These are phyloP conservation scores for Beauveria bassiana DNA, from an alignment of 2,329 filamentous ascomycete species.

Conservation along the genomic window DNA sequence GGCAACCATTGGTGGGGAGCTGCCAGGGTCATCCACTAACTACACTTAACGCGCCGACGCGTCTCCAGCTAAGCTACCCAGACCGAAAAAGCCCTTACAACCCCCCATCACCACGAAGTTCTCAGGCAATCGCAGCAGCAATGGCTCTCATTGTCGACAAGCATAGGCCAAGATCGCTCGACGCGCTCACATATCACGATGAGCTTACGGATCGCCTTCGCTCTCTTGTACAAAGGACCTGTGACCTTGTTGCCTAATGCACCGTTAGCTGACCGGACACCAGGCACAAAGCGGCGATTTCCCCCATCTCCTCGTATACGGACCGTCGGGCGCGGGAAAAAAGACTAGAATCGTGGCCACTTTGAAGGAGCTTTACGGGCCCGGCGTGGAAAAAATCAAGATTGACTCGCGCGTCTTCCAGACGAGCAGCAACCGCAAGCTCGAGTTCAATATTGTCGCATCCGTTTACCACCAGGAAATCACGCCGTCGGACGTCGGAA, in stretches of 20 bases:
- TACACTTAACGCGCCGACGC: conserved; percentile 16
- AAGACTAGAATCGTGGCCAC: conserved; percentile 96
- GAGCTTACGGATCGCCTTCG: conserved; percentile 82
- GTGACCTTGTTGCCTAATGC: neutral
- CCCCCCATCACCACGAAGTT: conserved; percentile 13
- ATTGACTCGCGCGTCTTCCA: conserved; percentile 97
- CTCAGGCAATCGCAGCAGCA: conserved; percentile 15
- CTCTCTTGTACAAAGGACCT: conserved; percentile 58
- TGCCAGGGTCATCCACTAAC: neutral
- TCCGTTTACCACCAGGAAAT: conserved; percentile 98
- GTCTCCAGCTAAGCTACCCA: conserved; percentile 17
- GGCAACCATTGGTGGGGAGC: conserved; percentile 6
- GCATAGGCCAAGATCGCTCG: conserved; percentile 65
- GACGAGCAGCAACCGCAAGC: conserved; percentile 89
- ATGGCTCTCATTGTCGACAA: conserved; percentile 69
- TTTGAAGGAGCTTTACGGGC: conserved; percentile 87
- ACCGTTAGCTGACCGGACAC: conserved; percentile 12
- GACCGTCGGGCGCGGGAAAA: conserved; percentile 92
- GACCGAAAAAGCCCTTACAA: conserved; percentile 16
- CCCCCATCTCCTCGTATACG: conserved; percentile 93
- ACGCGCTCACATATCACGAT: conserved; percentile 75
- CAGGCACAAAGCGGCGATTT: conserved; percentile 97
- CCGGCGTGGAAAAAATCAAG: conserved; percentile 99
- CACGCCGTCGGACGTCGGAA: conserved; percentile 92
- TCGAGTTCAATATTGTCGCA: conserved; percentile 98